Evolutionary conservation across 2,329 filamentous ascomycete species (phyloP), one percentile per base, ranked within the genome.

Genomic region (Exophiala dermatitidis): DNA sequence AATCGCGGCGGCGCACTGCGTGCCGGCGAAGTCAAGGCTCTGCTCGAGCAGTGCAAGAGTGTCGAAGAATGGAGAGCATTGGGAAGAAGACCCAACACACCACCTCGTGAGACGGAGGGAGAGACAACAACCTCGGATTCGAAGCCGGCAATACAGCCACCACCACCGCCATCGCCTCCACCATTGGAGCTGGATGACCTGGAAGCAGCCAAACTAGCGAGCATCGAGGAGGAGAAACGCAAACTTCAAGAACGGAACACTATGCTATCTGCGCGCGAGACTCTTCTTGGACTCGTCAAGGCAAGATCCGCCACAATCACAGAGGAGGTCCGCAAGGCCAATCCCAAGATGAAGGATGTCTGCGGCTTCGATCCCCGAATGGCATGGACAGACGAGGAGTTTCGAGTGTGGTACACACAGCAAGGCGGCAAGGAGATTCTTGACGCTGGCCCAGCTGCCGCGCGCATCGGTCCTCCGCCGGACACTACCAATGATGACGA

Each of bases 351-450:
- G 29, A 76, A 76, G 56, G 72, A 74, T 58, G 69, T 75, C 41
- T 77, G 74, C 56, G 74, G 74, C 1, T 76, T 73, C 56, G 74
- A 77, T 56, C 63, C 66, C 8, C 66, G 74, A 19, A 64, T 76
- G 29, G 67, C 72, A 0, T 76, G 74, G 73, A 70, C 69, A 2
- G 74, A 76, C 50, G 71, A 72, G 45, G 72, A 75, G 57, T 76
- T 76, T 53, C 67, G 72, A 34, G 68, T 71, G 31, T 77, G 74
- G 74, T 68, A 73, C 26, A 54, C 19, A 68, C 7, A 30, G 70
- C 67, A 0, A 65, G 66, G 60, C 61, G 10, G 74, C 70, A 10
- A 66, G 66, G 53, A 68, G 64, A 49, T 57, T n/a, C 29, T 63
- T 10, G 56, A 55, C 8, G 48, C 52, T 40, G 60, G 60, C 19